Evolutionary conservation across 192 early-diverging fungal species (phyloP).

Genomic region (Haplosporangium gracile): DNA sequence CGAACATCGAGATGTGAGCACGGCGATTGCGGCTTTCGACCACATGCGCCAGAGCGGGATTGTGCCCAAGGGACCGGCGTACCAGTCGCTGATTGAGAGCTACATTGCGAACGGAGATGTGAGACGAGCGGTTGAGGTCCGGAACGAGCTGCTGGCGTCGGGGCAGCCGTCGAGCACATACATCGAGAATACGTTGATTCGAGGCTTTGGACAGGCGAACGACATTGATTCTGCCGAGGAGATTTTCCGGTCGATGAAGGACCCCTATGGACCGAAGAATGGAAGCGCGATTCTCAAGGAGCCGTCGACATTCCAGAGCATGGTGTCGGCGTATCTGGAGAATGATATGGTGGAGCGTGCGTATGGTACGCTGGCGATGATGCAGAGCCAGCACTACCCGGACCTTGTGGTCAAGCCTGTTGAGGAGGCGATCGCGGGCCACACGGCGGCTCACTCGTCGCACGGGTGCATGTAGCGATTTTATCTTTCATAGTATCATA

Average conservation of each 20-base stretch:
- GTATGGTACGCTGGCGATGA: conserved; percentile 32
- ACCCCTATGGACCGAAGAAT: conserved; percentile 40
- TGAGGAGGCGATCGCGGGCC: conserved; percentile 34
- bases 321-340: conserved; percentile 67
- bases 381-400: conserved; percentile 43
- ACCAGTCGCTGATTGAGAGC: conserved; percentile 69
- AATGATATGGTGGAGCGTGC: conserved; percentile 58
- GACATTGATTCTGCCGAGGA: conserved; percentile 56
- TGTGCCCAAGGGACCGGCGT: conserved; percentile 61
- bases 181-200: conserved; percentile 72
- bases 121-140: conserved; percentile 57
- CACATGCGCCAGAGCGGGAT: conserved; percentile 55
- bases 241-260: conserved; percentile 65
- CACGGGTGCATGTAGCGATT: not conserved
- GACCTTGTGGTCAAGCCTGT: conserved; percentile 52
- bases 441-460: not conserved
- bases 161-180: conserved; percentile 62
- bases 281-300: conserved; percentile 59
- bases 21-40: conserved; percentile 58
- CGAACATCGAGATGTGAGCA: conserved; percentile 61
- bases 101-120: conserved; percentile 61
- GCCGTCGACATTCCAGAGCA: conserved; percentile 71
- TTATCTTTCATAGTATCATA: not conserved
- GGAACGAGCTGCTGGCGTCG: conserved; percentile 53
- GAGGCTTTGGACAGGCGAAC: conserved; percentile 63